Evolutionary conservation across 192 early-diverging fungal genomes (phyloP).

Genomic region (Physocladia obscura): DNA sequence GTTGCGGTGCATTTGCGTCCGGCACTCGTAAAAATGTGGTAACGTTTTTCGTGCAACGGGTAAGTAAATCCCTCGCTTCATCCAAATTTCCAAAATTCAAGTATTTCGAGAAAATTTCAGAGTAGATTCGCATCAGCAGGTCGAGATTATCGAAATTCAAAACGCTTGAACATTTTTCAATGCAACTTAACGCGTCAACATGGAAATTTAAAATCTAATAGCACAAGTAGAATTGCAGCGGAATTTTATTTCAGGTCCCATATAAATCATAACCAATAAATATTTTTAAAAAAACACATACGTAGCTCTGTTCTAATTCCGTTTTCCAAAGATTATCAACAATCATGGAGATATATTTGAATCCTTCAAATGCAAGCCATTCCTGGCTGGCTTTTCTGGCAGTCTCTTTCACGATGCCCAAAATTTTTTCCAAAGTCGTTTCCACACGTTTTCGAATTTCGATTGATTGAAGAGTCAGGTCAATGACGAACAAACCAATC

Average conservation of each 20-base stretch:
- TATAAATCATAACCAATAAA: neutral
- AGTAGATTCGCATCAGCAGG: slow-evolving; percentile 2
- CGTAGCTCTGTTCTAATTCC: slow-evolving; percentile 3
- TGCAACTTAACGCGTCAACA: neutral
- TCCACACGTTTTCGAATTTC: neutral
- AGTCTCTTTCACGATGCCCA: neutral
- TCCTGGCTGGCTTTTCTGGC: neutral
- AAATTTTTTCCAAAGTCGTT: neutral
- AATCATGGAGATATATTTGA: slow-evolving; percentile 8
- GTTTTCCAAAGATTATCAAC: neutral
- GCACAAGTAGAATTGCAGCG: no score
- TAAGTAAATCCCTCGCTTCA: no score
- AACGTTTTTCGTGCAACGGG: no score
- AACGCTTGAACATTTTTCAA: slow-evolving; percentile 7
- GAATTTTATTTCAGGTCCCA: no score
- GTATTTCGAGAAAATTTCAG: neutral
- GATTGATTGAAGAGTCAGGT: neutral
- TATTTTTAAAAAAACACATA: neutral
- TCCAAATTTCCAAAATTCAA: neutral
- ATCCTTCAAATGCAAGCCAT: slow-evolving; percentile 20
- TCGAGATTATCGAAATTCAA: neutral
- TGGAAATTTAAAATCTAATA: neutral
- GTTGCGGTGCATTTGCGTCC: no score
- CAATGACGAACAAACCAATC: neutral
- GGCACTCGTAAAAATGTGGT: no score